phyloP scores from a whole-genome alignment of 495 filamentous ascomycete species.

The Physcia stellaris region DNA sequence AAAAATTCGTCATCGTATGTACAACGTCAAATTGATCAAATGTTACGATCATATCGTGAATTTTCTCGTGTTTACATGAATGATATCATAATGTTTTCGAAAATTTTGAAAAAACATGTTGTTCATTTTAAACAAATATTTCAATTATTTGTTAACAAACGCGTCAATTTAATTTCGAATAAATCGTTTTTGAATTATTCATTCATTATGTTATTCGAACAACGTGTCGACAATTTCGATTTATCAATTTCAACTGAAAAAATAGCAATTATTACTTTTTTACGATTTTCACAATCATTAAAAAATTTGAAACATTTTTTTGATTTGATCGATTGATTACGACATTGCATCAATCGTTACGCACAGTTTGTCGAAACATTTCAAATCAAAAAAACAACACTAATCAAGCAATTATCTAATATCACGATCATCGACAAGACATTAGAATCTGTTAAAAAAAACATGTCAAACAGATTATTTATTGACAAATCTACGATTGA shows the following conservation, averaged over 20 bases:
- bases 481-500: background rate
- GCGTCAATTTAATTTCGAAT: background rate
- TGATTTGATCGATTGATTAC: background rate
- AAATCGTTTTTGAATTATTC: background rate
- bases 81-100: background rate
- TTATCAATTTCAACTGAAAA: background rate
- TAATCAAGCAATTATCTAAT: background rate
- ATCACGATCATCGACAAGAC: background rate
- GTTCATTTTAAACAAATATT: background rate
- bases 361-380: background rate
- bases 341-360: background rate
- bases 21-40: background rate
- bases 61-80: background rate
- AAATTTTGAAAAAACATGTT: background rate
- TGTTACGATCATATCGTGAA: background rate
- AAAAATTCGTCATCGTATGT: background rate
- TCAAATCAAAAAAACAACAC: background rate
- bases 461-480: background rate
- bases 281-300: background rate
- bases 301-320: background rate
- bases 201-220: background rate
- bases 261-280: background rate
- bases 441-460: background rate
- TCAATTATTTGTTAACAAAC: background rate
- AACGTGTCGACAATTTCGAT: background rate